Base-by-base conservation (phyloP, 2,329 filamentous ascomycete species). In the Beauveria rudraprayagi region DNA sequence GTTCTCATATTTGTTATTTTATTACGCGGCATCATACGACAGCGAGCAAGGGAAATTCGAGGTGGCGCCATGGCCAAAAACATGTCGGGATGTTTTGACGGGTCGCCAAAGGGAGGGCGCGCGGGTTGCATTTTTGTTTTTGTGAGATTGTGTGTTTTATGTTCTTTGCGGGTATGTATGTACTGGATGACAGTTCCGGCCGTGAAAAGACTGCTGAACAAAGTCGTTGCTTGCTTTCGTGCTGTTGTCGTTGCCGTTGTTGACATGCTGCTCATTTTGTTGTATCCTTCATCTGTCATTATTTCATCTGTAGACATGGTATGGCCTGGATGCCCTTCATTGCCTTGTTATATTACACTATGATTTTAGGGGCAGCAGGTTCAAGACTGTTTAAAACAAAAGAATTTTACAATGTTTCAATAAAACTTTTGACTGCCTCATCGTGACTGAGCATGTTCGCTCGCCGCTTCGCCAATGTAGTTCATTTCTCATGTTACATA, bases 221-320 rank as follows among this genome's bases (percentile, higher is more conserved):
- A 41, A n/a, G 30, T 41, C 8, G 16, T n/a, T 28, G 9, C 24
- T 19, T 47, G 28, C 10, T 53, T 34, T 17, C 10, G 30, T 53
- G 41, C 41, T 53, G 9, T 40, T 53, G 17, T 43, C 41, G n/a
- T 19, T 43, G 41, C n/a, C 14, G 6, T 50, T 44, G 37, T 55
- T 30, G 30, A 40, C 46, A 26, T 51, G 56, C 24, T 60, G 19
- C 57, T 51, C 47, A 19, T 19, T 19, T 43, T 19, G 17, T 54
- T 53, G 60, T 62, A 59, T 48, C 57, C 26, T 63, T 44, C 60
- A 44, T 48, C n/a, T 62, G 62, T 60, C 46, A 43, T 52, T 61
- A 34, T 60, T 63, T 60, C 52, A 34, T 58, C 50, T 58, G 40
- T 50, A 58, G 52, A 28, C 51, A 60, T 50, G 52, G 34, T 55